Conservation (phyloP, 75 land plant genomes). For the Azolla pinnata region DNA sequence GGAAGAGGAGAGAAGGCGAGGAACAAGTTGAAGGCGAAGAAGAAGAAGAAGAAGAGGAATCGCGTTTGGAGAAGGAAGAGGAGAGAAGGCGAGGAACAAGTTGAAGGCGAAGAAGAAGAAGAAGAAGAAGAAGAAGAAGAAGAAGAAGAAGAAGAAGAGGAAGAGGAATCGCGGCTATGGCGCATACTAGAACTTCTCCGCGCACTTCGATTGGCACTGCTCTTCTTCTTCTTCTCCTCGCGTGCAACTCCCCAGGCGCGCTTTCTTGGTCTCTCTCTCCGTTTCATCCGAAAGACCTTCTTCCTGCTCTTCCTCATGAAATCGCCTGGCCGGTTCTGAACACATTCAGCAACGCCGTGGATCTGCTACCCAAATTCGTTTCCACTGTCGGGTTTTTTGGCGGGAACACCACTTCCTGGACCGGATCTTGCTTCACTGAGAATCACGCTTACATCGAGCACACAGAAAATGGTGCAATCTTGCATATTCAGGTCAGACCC, state of each 20-base stretch:
- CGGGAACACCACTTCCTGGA: conserved; percentile 37
- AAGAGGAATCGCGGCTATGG: no score
- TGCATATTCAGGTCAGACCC: conserved; percentile 24
- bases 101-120: not conserved
- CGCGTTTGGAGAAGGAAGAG: not conserved
- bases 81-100: not conserved
- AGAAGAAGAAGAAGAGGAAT: not conserved
- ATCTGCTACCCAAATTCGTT: conserved; percentile 71
- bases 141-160: not conserved
- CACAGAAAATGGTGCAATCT: conserved; percentile 28
- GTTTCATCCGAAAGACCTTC: conserved; percentile 60
- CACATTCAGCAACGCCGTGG: conserved; percentile 64
- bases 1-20: not conserved
- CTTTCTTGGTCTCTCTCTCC: conserved; percentile 19
- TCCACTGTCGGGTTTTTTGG: conserved; percentile 39
- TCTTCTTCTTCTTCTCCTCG: no score
- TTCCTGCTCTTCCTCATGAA: conserved; percentile 69
- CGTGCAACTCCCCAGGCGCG: no score
- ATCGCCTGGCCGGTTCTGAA: conserved; percentile 85
- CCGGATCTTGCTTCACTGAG: conserved; percentile 78
- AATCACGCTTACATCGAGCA: conserved; percentile 75
- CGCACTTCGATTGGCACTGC: no score
- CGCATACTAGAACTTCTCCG: no score
- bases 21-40: not conserved
- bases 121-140: not conserved